phyloP scores from a whole-genome alignment of 371 early-diverging fungal genomes.

The Zancudomyces culisetae region DNA sequence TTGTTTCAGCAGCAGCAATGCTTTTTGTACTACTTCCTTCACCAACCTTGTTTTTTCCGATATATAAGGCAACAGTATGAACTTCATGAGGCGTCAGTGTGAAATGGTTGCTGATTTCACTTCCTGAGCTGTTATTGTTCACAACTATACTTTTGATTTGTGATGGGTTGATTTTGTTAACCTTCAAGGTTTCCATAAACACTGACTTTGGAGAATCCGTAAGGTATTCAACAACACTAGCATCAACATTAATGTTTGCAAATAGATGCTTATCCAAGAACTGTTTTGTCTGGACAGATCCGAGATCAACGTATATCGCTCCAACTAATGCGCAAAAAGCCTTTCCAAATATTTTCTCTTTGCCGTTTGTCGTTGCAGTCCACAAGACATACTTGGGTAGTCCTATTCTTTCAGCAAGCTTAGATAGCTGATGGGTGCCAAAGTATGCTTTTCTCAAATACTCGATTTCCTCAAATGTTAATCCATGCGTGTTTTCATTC shows the following conservation, averaged over 20 bases:
- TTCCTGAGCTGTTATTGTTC: not conserved
- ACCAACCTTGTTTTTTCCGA: not conserved
- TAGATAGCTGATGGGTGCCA: conserved; percentile 34
- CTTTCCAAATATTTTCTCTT: conserved; percentile 30
- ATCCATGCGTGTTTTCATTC: conserved; percentile 54
- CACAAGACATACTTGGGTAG: conserved; percentile 57
- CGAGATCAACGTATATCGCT: conserved; percentile 63
- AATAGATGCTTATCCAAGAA: conserved; percentile 37
- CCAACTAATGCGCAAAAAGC: conserved; percentile 60
- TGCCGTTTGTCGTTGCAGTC: conserved; percentile 25
- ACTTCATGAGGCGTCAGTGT: not conserved
- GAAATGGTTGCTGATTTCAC: not conserved
- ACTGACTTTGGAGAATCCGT: not conserved
- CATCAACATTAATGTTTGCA: not conserved
- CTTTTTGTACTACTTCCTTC: not conserved
- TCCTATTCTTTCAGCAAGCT: conserved; percentile 55
- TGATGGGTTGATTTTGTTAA: not conserved
- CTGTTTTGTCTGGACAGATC: conserved; percentile 41
- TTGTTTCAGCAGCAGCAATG: not conserved
- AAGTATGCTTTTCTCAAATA: conserved; percentile 37
- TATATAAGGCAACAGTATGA: not conserved
- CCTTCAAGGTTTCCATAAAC: not conserved
- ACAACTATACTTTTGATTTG: not conserved
- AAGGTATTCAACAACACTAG: not conserved
- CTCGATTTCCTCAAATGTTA: conserved; percentile 43